Base-by-base conservation (phyloP, 2,329 filamentous ascomycete species). In the Stylonectria norvegica region DNA sequence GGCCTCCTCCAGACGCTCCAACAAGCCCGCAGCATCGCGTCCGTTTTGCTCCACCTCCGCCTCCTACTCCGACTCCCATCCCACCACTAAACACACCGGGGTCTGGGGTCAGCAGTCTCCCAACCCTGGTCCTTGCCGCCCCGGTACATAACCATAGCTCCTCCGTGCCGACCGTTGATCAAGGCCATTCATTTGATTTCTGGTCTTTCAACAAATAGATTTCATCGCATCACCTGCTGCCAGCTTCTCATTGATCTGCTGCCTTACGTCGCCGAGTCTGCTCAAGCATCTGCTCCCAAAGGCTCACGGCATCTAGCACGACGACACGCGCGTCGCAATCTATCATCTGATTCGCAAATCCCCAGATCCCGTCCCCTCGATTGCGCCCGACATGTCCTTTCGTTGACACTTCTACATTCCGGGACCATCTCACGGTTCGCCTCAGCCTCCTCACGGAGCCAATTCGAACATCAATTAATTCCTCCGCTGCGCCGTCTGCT, bases 121-220 rank as follows among this genome's bases (percentile, higher is more conserved):
- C 28, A n/a, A 28, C 19, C 28, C 20, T 49, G 50, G 47, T 49
- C 43, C 49, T 31, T 42, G 45, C 34, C 33, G 43, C 18, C 48
- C 46, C 49, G 50, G 54, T 57, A 57, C 54, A 52, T 57, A 57
- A 57, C 39, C 41, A 50, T 42, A 49, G 33, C 46, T 57, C 50
- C 42, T 57, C 54, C 54, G 54, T 53, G 34, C 44, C 41, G 31
- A 40, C 34, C 38, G 15, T 34, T 15, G 36, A 34, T 48, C 38
- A 40, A 32, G 38, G 44, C 28, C 49, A 30, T 40, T 52, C 32
- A 40, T 47, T 45, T 40, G 44, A 48, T 37, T 43, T 50, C 39
- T 25, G 30, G 35, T 43, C 18, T 40, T 36, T 48, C 29, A n/a
- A n/a, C n/a, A n/a, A n/a, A n/a, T n/a, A n/a, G n/a, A n/a, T n/a